A percentile compares a stretch with the other conserved stretches of the same genome.
These are phyloP conservation scores for Acanthamoeba healyi DNA, from an alignment of 208 protist species.

Conservation along the genomic window DNA sequence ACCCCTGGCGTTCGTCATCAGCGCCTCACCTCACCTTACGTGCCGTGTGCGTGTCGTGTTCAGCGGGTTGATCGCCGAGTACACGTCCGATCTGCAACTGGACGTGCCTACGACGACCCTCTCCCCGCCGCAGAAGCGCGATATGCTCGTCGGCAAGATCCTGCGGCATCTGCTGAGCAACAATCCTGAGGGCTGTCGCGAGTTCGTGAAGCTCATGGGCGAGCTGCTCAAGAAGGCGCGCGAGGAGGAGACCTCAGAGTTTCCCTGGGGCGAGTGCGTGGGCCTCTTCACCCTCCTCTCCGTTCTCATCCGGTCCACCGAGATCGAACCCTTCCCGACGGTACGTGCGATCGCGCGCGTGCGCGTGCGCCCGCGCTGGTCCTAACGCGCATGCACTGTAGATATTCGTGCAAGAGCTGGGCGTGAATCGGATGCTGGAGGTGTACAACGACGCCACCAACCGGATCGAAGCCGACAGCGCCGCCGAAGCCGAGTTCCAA, in stretches of 20 bases:
- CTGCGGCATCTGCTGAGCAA: constrained; percentile 70
- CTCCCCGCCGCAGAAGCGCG: constrained; percentile 46
- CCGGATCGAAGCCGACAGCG: constrained; percentile 39
- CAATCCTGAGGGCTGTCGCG: constrained; percentile 56
- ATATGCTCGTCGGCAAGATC: constrained; percentile 67
- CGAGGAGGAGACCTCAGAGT: constrained; percentile 4
- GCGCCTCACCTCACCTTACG: not conserved
- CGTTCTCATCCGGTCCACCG: constrained; percentile 41
- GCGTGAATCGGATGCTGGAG: constrained; percentile 62
- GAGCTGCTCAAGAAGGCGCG: constrained; percentile 55
- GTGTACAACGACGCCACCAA: constrained; percentile 54
- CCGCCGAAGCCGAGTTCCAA: constrained; percentile 61
- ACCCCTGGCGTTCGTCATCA: not conserved
- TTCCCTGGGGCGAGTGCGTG: constrained; percentile 59
- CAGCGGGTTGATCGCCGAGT: constrained; percentile 68
- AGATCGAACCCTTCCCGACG: constrained; percentile 53
- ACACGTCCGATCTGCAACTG: constrained; percentile 35
- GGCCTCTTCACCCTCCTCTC: constrained; percentile 64
- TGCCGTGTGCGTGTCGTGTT: not conserved
- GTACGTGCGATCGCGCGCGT: not conserved
- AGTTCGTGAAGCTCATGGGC: constrained; percentile 60
- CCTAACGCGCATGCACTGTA: not conserved
- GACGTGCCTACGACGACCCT: not conserved
- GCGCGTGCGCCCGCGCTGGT: not conserved
- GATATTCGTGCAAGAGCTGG: constrained; percentile 72